Evolutionary conservation across 306 rosid genomes (phyloP).

Genomic region (Medicago lupulina): DNA sequence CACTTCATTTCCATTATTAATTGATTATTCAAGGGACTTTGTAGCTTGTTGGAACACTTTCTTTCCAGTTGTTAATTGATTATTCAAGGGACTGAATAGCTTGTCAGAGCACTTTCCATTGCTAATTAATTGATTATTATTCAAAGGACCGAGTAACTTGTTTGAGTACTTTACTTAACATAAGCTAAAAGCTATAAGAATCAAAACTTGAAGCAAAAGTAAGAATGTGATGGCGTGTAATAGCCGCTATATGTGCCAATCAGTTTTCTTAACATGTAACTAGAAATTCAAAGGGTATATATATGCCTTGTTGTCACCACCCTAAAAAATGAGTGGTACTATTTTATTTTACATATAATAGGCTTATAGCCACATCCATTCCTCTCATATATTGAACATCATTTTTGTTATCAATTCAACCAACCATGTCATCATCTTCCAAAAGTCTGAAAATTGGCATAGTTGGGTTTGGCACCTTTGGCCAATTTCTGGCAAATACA

Average conservation of each 20-base stretch:
- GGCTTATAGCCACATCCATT: conserved; percentile 6
- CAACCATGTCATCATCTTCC: conserved; percentile 38
- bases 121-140: neutral
- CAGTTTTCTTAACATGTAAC: neutral
- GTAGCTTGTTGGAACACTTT: no score
- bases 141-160: neutral
- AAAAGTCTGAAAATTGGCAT: conserved; percentile 60
- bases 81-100: no score
- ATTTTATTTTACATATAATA: no score
- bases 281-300: neutral
- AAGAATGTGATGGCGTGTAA: neutral
- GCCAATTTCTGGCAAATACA: conserved; percentile 63
- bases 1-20: no score
- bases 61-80: no score
- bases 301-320: neutral
- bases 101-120: neutral
- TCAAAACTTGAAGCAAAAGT: neutral
- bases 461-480: conserved; percentile 68
- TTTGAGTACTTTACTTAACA: conserved; percentile 5
- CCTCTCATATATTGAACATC: conserved; percentile 6
- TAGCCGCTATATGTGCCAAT: neutral
- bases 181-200: neutral
- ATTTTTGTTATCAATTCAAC: neutral
- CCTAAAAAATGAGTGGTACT: neutral
- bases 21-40: no score